Evolutionary conservation across 139 green algal species (phyloP).

Genomic region (Micromonas pusilla): DNA sequence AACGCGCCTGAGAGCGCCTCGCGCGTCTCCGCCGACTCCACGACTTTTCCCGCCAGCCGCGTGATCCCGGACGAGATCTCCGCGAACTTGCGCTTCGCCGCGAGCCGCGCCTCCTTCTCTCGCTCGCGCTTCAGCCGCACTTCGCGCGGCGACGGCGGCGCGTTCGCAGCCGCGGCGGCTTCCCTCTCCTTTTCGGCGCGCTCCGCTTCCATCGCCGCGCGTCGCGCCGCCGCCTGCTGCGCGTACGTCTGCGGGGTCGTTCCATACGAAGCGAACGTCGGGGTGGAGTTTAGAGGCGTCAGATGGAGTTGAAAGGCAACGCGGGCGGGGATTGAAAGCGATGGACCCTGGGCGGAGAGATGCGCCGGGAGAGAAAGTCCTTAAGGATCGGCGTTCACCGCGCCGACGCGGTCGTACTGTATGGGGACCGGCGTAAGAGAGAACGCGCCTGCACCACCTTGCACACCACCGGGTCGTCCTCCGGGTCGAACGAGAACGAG

Average conservation of each 20-base stretch:
- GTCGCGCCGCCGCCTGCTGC: no score
- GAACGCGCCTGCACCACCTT: no score
- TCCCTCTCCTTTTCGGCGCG: neutral
- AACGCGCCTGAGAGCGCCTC: no score
- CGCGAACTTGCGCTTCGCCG: neutral
- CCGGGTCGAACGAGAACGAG: neutral
- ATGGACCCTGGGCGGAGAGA: neutral
- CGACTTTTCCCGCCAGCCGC: neutral
- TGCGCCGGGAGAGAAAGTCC: no score
- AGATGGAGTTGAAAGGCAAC: neutral
- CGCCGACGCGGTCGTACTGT: no score
- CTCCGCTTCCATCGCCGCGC: neutral
- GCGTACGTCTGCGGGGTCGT: no score
- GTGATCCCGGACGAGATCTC: neutral
- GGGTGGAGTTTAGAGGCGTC: no score
- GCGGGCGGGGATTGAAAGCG: neutral
- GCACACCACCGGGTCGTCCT: neutral
- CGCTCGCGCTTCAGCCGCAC: neutral
- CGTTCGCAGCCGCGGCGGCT: no score
- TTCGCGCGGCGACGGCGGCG: neutral
- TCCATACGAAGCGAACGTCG: no score
- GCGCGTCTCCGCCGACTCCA: neutral
- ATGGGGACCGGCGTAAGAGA: no score
- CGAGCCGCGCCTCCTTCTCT: neutral
- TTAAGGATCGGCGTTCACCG: no score